These are phyloP conservation scores for Saitoella complicata DNA, from an alignment of 805 yeast species.

Conservation along the genomic window DNA sequence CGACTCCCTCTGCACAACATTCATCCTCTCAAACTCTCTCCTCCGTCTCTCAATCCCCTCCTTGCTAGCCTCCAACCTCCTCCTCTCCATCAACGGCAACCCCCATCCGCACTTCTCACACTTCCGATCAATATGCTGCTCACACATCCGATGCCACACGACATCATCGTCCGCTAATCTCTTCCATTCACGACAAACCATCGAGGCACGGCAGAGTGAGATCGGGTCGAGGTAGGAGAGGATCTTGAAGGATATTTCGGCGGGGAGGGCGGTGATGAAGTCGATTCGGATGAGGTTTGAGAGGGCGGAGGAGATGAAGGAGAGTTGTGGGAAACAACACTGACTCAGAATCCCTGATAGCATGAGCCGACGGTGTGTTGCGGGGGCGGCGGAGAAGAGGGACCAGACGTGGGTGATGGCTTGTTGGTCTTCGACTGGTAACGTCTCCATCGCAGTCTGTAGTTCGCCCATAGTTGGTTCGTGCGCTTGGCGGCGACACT, in stretches of 20 bases:
- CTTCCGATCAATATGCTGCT: constrained; percentile 92
- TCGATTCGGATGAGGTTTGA: constrained; percentile 71
- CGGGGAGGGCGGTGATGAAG: constrained; percentile 69
- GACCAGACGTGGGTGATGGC: constrained; percentile 76
- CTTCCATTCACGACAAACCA: constrained; percentile 79
- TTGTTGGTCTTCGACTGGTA: constrained; percentile 51
- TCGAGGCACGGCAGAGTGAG: constrained; percentile 87
- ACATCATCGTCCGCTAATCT: constrained; percentile 84
- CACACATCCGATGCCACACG: constrained; percentile 97
- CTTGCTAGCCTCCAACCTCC: constrained; percentile 20
- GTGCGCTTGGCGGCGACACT: constrained; percentile 54
- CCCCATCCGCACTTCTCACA: constrained; percentile 99
- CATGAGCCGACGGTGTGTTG: constrained; percentile 53
- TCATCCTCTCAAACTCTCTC: too few species aligned
- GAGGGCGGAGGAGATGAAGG: constrained; percentile 70
- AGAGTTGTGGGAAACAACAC: constrained; percentile 89
- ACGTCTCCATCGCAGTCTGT: constrained; percentile 31
- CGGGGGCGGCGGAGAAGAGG: constrained; percentile 58
- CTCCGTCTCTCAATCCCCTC: constrained; percentile 9
- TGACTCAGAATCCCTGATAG: constrained; percentile 71
- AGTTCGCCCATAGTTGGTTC: constrained; percentile 45
- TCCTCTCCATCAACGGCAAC: constrained; percentile 81
- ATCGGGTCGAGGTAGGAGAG: constrained; percentile 81
- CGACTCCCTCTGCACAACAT: too few species aligned
- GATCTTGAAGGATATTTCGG: constrained; percentile 70